Conservation (phyloP, 164 flowering plant species). For the Berberis thunbergii region DNA sequence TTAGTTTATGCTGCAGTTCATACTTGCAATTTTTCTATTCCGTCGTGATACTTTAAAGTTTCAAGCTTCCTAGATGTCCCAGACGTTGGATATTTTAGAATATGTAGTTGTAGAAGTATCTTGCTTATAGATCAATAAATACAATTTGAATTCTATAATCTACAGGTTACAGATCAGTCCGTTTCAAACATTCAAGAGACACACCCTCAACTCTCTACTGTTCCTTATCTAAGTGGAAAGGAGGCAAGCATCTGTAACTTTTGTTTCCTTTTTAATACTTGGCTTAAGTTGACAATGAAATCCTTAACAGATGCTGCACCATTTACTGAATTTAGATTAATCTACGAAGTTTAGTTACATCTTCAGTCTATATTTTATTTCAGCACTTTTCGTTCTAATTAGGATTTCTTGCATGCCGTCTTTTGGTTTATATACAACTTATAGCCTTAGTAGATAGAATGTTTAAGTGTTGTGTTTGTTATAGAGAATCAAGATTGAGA, state of each 20-base stretch:
- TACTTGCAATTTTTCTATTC: neutral
- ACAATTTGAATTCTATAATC: slow-evolving; percentile 10
- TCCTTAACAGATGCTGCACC: too few relatives aligned
- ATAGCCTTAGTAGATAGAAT: too few relatives aligned
- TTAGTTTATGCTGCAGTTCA: slow-evolving; percentile 20
- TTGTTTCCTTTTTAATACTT: neutral
- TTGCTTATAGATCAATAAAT: neutral
- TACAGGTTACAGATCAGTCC: slow-evolving; percentile 24
- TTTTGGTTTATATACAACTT: too few relatives aligned
- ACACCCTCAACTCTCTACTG: slow-evolving; percentile 25
- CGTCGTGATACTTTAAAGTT: neutral
- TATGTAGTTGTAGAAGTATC: neutral
- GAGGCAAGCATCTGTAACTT: slow-evolving; percentile 15
- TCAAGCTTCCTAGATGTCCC: neutral
- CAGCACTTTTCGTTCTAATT: too few relatives aligned
- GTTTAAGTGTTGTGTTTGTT: too few relatives aligned
- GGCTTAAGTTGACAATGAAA: too few relatives aligned
- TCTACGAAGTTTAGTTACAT: too few relatives aligned
- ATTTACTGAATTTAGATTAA: too few relatives aligned
- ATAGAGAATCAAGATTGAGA: too few relatives aligned
- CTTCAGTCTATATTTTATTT: too few relatives aligned
- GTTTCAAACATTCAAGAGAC: slow-evolving; percentile 20
- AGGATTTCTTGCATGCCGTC: too few relatives aligned
- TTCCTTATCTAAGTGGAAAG: slow-evolving; percentile 27
- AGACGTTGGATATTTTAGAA: neutral